phyloP scores from a whole-genome alignment of 306 rosid genomes.

The Parietaria judaica region DNA sequence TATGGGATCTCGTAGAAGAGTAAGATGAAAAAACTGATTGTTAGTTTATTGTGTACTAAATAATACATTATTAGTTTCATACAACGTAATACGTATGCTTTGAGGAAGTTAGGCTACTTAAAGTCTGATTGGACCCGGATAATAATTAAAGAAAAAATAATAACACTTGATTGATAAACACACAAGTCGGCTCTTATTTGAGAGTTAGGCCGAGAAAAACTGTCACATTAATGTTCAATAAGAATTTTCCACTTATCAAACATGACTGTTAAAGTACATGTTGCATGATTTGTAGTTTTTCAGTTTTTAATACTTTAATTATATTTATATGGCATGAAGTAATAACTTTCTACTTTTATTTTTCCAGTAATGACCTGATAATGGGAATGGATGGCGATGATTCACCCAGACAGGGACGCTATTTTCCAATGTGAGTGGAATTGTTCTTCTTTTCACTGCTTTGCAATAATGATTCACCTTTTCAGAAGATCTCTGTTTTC shows the following conservation, averaged over 20 bases:
- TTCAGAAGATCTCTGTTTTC: conserved; percentile 8
- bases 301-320: background rate
- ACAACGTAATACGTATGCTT: background rate
- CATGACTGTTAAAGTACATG: background rate
- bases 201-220: too few species aligned
- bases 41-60: background rate
- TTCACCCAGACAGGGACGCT: conserved; percentile 35
- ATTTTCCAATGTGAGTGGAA: conserved; percentile 72
- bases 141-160: too few species aligned
- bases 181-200: too few species aligned
- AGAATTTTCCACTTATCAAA: background rate
- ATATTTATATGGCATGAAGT: background rate
- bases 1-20: conserved; percentile 41
- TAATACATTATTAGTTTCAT: background rate
- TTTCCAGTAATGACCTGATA: conserved; percentile 28
- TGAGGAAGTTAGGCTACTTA: background rate
- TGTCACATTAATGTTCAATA: too few species aligned
- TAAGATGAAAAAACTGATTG: conserved; percentile 32
- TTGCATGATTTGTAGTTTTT: background rate
- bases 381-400: conserved; percentile 35
- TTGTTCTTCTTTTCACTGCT: background rate
- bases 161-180: too few species aligned
- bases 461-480: background rate
- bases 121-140: too few species aligned
- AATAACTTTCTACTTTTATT: background rate